Base-by-base conservation (phyloP, 2,329 filamentous ascomycete genomes). In the Phialophora macrospora region DNA sequence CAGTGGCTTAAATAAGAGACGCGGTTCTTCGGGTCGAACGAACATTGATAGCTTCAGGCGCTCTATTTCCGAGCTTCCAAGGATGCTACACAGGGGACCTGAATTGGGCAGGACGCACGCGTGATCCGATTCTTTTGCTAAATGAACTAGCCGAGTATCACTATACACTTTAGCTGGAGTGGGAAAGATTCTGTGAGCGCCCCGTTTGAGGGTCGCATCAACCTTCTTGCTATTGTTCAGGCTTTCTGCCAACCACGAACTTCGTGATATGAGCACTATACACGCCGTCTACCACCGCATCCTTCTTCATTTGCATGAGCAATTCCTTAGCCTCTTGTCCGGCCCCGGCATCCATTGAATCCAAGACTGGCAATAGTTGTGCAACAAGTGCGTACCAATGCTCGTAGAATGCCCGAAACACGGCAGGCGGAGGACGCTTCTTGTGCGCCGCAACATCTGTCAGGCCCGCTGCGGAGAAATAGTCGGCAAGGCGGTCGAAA, bases 191-290 rank as follows among this genome's bases (percentile, higher is more conserved):
- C 34, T 28, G 6, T 48, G 38, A 12, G 12, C 7, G 9, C 3
- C 14, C 5, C 30, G 4, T 38, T 22, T n/a, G 8, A 34, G 11
- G 32, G 9, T 55, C 54, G n/a, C 28, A 14, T 24, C 17, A 17
- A 41, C 20, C 59, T 20, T 44, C 5, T 44, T n/a, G 38, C 38
- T n/a, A 8, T n/a, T 44, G n/a, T n/a, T 44, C 17, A 8, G 51
- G 60, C 20, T 57, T 63, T 20, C 52, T 63, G 11, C 60, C 60
- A 8, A 63, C 28, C 38, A 56, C 46, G 44, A 55, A 54, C 28
- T 60, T 64, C 11, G 62, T 60, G 56, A 64, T 60, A 32, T 64
- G 56, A 54, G 62, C 62, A 9, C 62, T 64, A 49, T 60, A 64
- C 3, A 60, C 62, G 6, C 62, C 62, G 41, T 64, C 49, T 1